Evolutionary conservation across 192 early-diverging fungal genomes (phyloP), one percentile per base, ranked within the genome.

Genomic region (Pilaira anomala): DNA sequence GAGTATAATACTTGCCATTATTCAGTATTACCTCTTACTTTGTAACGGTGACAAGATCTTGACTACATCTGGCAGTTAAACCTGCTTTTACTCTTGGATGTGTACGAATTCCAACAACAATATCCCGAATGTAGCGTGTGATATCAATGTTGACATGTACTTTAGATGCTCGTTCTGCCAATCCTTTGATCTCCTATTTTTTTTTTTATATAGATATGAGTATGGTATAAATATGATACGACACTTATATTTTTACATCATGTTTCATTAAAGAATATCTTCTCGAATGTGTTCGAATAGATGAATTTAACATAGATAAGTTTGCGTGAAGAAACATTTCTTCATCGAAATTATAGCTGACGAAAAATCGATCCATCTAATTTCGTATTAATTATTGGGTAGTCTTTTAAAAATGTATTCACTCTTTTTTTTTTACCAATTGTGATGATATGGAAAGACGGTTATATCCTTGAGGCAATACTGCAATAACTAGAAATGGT

Each of bases 81-180:
- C 83, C 83, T 28, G 80, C 75, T 36, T 77, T 74, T 13, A 84
- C 73, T n/a, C 70, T 60, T 21, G 79, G 76, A 33, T 84, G 83
- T 7, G 78, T 84, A 24, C 83, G 74, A 46, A 84, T 58, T 24
- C 71, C 83, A n/a, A 84, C 80, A 29, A 84, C 72, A 41, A 84
- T 76, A 74, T 84, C 83, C 11, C 83, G 69, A 48, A 84, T 82
- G 39, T 84, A 84, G 9, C 80, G 44, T 36, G 66, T 74, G 45
- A 84, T 77, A 29, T 84, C 83, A 41, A 72, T 80, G 59, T 79
- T 72, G 7, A 84, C 62, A n/a, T 74, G 66, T 9, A 84, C 77
- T 18, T 44, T 60, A 26, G 66, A 69, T 33, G 80, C 73, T 11
- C 69, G 44, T 57, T 72, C 72, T 19, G 72, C 65, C 5, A 84